Evolutionary conservation across 2,329 filamentous ascomycete species (phyloP).

Genomic region (Dichotomopilus funicola): DNA sequence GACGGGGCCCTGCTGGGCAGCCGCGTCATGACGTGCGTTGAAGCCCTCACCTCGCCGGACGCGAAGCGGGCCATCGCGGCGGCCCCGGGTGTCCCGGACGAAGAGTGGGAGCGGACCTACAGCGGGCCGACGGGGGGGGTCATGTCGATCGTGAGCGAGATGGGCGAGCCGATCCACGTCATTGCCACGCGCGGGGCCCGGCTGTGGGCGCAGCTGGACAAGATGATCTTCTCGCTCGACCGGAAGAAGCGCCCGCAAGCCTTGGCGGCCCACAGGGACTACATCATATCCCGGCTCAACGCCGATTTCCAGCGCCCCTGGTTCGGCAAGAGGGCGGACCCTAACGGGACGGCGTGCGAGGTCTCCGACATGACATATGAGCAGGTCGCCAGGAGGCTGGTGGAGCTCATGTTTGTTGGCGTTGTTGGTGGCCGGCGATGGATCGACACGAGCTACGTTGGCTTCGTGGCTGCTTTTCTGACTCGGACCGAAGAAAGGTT

Average conservation of each 20-base stretch:
- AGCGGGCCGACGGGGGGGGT: slow-evolving; percentile 83
- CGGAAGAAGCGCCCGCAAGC: slow-evolving; percentile 85
- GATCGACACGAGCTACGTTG: no score
- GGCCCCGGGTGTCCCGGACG: slow-evolving; percentile 71
- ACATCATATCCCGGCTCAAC: slow-evolving; percentile 91
- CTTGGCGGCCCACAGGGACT: slow-evolving; percentile 75
- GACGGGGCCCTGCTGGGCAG: slow-evolving; percentile 85
- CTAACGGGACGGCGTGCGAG: slow-evolving; percentile 42
- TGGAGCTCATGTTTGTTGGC: background rate
- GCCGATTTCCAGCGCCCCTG: slow-evolving; percentile 93
- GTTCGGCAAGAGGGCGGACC: slow-evolving; percentile 70
- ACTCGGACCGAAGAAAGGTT: no score
- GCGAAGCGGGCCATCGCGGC: slow-evolving; percentile 85
- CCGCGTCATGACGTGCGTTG: slow-evolving; percentile 88
- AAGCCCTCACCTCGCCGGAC: slow-evolving; percentile 75
- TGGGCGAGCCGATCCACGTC: slow-evolving; percentile 99
- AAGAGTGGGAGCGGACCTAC: slow-evolving; percentile 78
- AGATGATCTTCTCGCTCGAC: slow-evolving; percentile 80
- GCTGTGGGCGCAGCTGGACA: slow-evolving; percentile 97
- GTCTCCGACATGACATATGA: slow-evolving; percentile 92
- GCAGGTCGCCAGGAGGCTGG: slow-evolving; percentile 54
- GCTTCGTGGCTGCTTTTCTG: no score
- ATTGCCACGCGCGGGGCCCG: slow-evolving; percentile 87
- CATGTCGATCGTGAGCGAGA: slow-evolving; percentile 92
- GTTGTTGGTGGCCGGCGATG: no score